Evolutionary conservation across 1,139 yeast species (phyloP), one percentile per base, ranked within the genome.

Genomic region (Taphrina confusa): DNA sequence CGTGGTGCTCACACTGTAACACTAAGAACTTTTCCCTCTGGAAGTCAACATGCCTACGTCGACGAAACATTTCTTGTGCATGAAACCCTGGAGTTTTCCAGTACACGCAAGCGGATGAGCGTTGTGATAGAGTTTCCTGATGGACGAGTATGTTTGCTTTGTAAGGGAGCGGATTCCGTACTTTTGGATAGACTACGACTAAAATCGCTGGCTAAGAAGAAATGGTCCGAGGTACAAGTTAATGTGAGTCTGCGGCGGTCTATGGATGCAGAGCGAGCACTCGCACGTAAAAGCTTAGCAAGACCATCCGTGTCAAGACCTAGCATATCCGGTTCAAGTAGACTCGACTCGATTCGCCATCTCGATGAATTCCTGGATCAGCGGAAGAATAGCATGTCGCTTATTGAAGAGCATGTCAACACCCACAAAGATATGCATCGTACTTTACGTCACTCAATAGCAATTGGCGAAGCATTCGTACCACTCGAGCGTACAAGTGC

Each of bases 101-200:
- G 96, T 1, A 77, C 85, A 2, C 82, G 99, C 68, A 94, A 94
- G 73, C 81, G 98, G 70, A 94, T 94, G 99, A 88, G 97, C 0
- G 82, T 86, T n/a, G 73, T 92, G 5, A 84, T 91, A 1, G 78
- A 75, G 65, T 82, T 88, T 67, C 97, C 97, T 0, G 88, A 87
- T 70, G 82, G 82, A n/a, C 79, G 87, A 63, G 79, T 90, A 22
- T 82, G 92, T 58, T 70, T 92, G 61, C 76, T 94, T 51, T 88
- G 96, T 74, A 94, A 94, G 73, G 98, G 97, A 59, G 98, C 99
- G 0, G 98, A 94, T 71, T 89, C 89, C 68, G 79, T 92, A n/a
- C 87, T 94, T 57, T 72, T 91, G 64, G 96, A 91, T 62, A 80
- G 87, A 62, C 74, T 91, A 63, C 78, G 78, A 59, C 78, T 85